Evolutionary conservation across 306 rosid species (phyloP).

Genomic region (Cyclanthera cordifolia): DNA sequence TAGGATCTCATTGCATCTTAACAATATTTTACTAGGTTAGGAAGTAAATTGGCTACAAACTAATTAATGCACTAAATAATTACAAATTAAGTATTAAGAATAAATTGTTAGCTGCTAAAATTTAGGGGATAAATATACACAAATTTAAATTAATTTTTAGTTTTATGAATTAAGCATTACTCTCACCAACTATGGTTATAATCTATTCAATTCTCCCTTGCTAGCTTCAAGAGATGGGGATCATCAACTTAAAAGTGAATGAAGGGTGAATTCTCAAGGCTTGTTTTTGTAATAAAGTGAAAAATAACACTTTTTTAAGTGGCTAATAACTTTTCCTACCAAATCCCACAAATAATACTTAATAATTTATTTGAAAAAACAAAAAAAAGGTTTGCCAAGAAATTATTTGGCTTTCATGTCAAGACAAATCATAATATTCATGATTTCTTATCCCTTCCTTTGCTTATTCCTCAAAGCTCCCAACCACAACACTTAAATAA

Average conservation of each 20-base stretch:
- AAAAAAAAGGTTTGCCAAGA: not conserved
- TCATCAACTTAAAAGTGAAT: not conserved
- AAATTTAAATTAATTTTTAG: no score
- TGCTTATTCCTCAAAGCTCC: conserved; percentile 95
- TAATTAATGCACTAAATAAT: no score
- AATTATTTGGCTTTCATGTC: conserved; percentile 53
- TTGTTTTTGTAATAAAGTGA: not conserved
- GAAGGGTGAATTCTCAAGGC: conserved; percentile 4
- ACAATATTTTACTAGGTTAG: no score
- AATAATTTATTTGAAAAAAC: not conserved
- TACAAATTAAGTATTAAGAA: no score
- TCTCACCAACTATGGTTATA: not conserved
- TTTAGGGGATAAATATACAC: no score
- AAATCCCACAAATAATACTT: conserved; percentile 2
- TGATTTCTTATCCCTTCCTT: conserved; percentile 47
- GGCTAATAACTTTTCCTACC: conserved; percentile 6
- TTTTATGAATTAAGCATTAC: not conserved
- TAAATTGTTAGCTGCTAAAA: no score
- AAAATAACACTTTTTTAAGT: not conserved
- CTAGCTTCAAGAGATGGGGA: not conserved
- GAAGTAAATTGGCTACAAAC: no score
- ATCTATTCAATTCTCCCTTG: not conserved
- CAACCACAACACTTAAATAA: conserved; percentile 68
- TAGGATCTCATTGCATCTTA: no score
- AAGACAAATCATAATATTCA: conserved; percentile 55